Conservation (phyloP, 495 filamentous ascomycete species). For the Neurospora sp. region DNA sequence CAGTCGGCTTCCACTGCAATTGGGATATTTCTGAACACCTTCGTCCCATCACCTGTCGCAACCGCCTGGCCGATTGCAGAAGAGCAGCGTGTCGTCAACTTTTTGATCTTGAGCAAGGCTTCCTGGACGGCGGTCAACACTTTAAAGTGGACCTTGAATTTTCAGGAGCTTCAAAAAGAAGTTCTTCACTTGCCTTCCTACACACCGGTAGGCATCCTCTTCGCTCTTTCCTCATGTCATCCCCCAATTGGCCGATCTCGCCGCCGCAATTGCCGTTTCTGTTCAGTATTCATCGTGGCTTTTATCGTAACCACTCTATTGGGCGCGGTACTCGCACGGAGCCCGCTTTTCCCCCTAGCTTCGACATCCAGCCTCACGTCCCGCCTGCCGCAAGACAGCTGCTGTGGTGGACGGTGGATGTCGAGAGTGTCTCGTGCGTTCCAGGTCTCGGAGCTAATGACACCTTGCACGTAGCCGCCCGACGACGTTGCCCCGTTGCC, state of each 20-base stretch:
- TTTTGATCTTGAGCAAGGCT: neutral
- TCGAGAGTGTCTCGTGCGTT: neutral
- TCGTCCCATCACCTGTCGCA: neutral
- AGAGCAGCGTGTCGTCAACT: neutral
- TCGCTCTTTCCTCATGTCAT: no score
- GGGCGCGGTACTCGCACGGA: neutral
- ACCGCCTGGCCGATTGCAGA: neutral
- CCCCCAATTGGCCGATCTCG: no score
- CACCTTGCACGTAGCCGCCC: conserved; percentile 16
- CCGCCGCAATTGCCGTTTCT: no score
- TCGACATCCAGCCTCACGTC: neutral
- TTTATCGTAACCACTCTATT: no score
- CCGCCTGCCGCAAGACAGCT: neutral
- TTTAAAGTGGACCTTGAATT: neutral
- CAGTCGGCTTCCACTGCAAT: no score
- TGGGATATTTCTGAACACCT: no score
- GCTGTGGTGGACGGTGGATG: neutral
- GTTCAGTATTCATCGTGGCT: no score
- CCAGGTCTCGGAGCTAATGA: conserved; percentile 15
- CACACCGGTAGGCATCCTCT: no score
- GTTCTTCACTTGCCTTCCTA: neutral
- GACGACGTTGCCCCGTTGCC: neutral
- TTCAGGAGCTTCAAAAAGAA: no score
- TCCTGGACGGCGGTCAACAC: neutral
- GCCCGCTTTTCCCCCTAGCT: neutral